Percentiles rank a stretch among this genome's conserved stretches.
phyloP scores from a whole-genome alignment of 805 yeast genomes.

The Candida quercuum region DNA sequence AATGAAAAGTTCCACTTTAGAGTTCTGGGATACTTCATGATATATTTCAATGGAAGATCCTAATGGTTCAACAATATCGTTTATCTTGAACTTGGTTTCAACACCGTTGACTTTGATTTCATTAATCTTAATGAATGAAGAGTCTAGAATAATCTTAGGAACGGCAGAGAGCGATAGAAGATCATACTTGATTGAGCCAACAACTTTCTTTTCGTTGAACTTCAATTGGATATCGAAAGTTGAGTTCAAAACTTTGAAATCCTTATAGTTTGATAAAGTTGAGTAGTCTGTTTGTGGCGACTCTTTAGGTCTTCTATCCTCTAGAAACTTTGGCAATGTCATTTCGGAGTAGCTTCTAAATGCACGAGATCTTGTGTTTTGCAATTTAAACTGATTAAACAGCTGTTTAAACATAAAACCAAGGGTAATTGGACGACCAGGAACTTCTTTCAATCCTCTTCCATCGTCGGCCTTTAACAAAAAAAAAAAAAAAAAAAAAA shows the following conservation, averaged over 20 bases:
- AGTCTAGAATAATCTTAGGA: constrained; percentile 52
- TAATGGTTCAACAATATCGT: constrained; percentile 44
- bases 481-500: too few relatives aligned
- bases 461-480: too few relatives aligned
- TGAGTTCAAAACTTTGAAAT: constrained; percentile 48
- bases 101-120: constrained; percentile 22
- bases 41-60: constrained; percentile 47
- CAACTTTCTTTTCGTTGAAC: constrained; percentile 46
- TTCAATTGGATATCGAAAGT: constrained; percentile 45
- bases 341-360: neutral
- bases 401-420: neutral
- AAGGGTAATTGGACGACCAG: too few relatives aligned
- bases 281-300: constrained; percentile 65
- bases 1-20: constrained; percentile 30
- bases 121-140: constrained; percentile 57
- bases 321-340: constrained; percentile 24
- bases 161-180: constrained; percentile 30
- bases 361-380: neutral
- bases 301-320: constrained; percentile 25
- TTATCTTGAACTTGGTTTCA: constrained; percentile 22
- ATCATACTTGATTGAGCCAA: constrained; percentile 50
- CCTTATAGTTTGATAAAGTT: constrained; percentile 66
- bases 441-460: too few relatives aligned
- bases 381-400: neutral
- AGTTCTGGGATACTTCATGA: constrained; percentile 6